phyloP scores from a whole-genome alignment of 257 asterid species.

The Cordia subcordata region DNA sequence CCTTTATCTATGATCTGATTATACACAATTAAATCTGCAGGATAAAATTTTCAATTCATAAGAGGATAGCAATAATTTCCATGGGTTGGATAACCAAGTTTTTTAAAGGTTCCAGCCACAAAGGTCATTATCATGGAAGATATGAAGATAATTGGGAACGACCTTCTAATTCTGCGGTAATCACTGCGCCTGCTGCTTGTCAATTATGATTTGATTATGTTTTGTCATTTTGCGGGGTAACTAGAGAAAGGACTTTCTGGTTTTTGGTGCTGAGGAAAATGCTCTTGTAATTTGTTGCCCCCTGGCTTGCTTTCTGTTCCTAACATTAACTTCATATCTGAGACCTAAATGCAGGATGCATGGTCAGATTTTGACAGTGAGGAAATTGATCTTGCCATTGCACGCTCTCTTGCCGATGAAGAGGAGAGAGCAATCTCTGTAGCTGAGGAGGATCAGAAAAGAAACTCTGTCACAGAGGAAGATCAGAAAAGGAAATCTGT shows the following conservation, averaged over 20 bases:
- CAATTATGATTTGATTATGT: neutral
- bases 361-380: conserved; percentile 78
- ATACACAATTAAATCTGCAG: conserved; percentile 23
- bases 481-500: conserved; percentile 6
- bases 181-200: conserved; percentile 3
- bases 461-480: conserved; percentile 4
- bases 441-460: conserved; percentile 7
- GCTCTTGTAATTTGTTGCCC: neutral
- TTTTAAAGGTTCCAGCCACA: conserved; percentile 67
- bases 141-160: conserved; percentile 67
- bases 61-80: conserved; percentile 19
- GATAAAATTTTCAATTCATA: conserved; percentile 18
- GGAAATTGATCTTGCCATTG: conserved; percentile 84
- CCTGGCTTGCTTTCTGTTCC: neutral
- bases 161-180: conserved; percentile 59
- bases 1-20: conserved; percentile 6
- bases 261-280: conserved; percentile 2
- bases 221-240: neutral
- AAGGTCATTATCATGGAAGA: conserved; percentile 76
- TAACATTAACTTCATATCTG: conserved; percentile 10
- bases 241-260: neutral
- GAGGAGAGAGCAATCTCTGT: conserved; percentile 20
- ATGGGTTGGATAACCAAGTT: conserved; percentile 93
- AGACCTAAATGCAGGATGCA: conserved; percentile 49
- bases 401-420: conserved; percentile 70